phyloP scores from a whole-genome alignment of 768 basidiomycete genomes.

The Antrodiella citrinella region DNA sequence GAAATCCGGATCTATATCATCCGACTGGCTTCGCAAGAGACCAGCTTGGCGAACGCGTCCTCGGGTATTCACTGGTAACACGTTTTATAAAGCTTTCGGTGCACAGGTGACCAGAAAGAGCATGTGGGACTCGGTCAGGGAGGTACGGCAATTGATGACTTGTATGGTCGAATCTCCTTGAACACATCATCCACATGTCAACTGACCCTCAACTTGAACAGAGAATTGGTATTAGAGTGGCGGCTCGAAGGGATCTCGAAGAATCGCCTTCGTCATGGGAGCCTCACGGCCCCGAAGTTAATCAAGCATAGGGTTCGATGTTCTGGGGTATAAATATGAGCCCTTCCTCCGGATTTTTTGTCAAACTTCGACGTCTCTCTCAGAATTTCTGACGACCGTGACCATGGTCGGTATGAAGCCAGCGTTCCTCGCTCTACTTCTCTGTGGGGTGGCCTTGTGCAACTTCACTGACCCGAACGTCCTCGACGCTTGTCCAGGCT shows the following conservation, averaged over 20 bases:
- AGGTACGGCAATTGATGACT: background rate
- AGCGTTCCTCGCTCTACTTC: conserved; percentile 9
- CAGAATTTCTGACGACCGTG: no score
- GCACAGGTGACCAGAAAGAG: background rate
- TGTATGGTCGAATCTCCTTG: no score
- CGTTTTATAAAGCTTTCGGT: background rate
- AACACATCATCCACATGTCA: background rate
- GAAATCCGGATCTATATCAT: no score
- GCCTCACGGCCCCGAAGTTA: background rate
- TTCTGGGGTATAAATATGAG: no score
- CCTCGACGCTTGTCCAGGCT: conserved; percentile 56
- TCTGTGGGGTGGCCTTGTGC: background rate
- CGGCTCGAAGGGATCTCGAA: background rate
- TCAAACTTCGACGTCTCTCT: no score
- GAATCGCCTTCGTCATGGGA: background rate
- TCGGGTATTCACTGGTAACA: background rate
- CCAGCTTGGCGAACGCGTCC: no score
- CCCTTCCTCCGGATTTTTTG: no score
- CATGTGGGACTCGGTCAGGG: background rate
- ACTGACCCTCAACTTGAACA: background rate
- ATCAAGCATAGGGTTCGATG: background rate
- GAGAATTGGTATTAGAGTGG: background rate
- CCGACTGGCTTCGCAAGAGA: no score
- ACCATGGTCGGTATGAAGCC: background rate
- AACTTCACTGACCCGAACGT: conserved; percentile 17